phyloP scores from a whole-genome alignment of 2,329 filamentous ascomycete species.

The Aspergillus sp. region DNA sequence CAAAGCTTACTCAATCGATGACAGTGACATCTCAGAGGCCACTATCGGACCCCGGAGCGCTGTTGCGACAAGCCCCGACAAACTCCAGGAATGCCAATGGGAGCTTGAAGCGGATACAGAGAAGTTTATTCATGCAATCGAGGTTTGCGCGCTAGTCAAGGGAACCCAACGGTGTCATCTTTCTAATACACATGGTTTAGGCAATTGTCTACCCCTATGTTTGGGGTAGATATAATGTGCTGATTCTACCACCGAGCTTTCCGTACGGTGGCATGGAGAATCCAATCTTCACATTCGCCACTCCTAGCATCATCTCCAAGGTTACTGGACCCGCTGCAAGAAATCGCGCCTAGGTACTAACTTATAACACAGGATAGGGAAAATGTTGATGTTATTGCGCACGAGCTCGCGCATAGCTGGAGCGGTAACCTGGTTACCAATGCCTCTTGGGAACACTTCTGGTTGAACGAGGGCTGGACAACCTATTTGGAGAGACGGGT shows the following conservation, averaged over 20 bases:
- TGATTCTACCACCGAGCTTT: slow-evolving; percentile 86
- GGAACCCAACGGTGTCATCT: neutral
- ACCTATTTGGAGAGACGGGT: slow-evolving; percentile 83
- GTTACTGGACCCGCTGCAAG: slow-evolving; percentile 24
- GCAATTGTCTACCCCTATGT: slow-evolving; percentile 78
- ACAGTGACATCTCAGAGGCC: slow-evolving; percentile 81
- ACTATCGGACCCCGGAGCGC: slow-evolving; percentile 80
- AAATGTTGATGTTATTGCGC: slow-evolving; percentile 95
- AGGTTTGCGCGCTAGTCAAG: slow-evolving; percentile 49
- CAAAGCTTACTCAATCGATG: slow-evolving; percentile 1
- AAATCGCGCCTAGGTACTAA: slow-evolving; percentile 1
- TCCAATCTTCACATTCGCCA: slow-evolving; percentile 91
- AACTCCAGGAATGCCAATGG: slow-evolving; percentile 79
- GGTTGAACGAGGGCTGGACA: slow-evolving; percentile 82
- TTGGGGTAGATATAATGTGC: slow-evolving; percentile 93
- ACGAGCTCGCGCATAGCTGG: slow-evolving; percentile 76
- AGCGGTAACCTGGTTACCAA: slow-evolving; percentile 72
- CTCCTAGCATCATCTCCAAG: slow-evolving; percentile 89
- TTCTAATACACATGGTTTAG: slow-evolving; percentile 21
- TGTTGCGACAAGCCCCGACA: slow-evolving; percentile 85
- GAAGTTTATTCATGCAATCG: slow-evolving; percentile 83
- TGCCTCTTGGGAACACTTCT: slow-evolving; percentile 55
- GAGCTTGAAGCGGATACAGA: slow-evolving; percentile 91
- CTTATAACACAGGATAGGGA: slow-evolving; percentile 60
- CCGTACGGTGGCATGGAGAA: slow-evolving; percentile 86